These are phyloP conservation scores for Pisolithus microcarpus DNA, from an alignment of 768 basidiomycete species.

Conservation along the genomic window DNA sequence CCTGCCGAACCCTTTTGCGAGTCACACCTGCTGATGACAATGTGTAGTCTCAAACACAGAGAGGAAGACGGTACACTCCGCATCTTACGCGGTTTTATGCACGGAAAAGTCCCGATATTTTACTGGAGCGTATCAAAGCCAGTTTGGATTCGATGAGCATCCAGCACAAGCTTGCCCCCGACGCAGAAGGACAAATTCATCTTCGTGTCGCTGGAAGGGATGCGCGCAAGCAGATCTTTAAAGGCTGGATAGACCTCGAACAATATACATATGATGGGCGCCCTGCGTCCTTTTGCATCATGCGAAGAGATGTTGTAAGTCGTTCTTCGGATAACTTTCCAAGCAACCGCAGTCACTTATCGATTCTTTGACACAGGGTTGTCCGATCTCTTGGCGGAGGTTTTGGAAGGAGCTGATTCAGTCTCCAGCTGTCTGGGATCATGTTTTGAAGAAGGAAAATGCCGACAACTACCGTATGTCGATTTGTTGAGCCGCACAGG, in stretches of 20 bases:
- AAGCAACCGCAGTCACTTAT: not conserved
- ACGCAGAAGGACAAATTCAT: conserved; percentile 19
- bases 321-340: not conserved
- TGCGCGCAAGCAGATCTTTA: conserved; percentile 53
- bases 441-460: conserved; percentile 36
- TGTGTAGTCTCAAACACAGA: conserved; percentile 73
- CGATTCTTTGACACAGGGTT: conserved; percentile 40
- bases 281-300: conserved; percentile 59
- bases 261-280: conserved; percentile 41
- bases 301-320: conserved; percentile 62
- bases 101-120: conserved; percentile 41
- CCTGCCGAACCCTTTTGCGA: not conserved
- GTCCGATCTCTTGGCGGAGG: conserved; percentile 71
- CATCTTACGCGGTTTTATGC: conserved; percentile 81
- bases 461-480: too few species aligned
- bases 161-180: conserved; percentile 40
- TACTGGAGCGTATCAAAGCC: conserved; percentile 49
- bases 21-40: not conserved
- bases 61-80: conserved; percentile 63
- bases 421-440: conserved; percentile 46
- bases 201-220: conserved; percentile 68
- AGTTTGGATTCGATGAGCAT: conserved; percentile 43
- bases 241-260: conserved; percentile 73
- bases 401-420: conserved; percentile 62
- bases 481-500: too few species aligned